These are phyloP conservation scores for Aphelidium insulamus DNA, from an alignment of 371 early-diverging fungal species.

Conservation along the genomic window DNA sequence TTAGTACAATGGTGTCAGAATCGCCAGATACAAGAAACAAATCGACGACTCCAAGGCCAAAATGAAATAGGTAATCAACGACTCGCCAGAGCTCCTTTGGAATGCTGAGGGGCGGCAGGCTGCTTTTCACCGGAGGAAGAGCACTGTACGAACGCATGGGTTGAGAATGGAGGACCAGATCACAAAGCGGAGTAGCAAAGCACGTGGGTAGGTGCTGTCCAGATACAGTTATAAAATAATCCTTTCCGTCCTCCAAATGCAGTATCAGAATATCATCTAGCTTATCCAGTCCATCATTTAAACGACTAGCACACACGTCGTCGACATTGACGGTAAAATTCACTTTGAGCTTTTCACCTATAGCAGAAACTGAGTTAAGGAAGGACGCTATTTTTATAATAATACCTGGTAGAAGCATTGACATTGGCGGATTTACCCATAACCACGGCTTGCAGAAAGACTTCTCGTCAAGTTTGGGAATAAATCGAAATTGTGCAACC, in stretches of 20 bases:
- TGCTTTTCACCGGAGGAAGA: background rate
- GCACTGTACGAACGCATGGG: slow-evolving; percentile 17
- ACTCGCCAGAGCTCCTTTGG: slow-evolving; percentile 60
- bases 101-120: slow-evolving; percentile 27
- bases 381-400: background rate
- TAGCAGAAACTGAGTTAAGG: background rate
- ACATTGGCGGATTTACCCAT: slow-evolving; percentile 30
- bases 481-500: slow-evolving; percentile 34
- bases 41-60: slow-evolving; percentile 32
- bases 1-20: slow-evolving; percentile 28
- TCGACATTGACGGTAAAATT: slow-evolving; percentile 43
- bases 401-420: slow-evolving; percentile 41
- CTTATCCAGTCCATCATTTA: slow-evolving; percentile 36
- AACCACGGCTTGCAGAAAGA: slow-evolving; percentile 38
- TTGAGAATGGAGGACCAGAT: slow-evolving; percentile 25
- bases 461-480: slow-evolving; percentile 29
- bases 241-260: slow-evolving; percentile 51
- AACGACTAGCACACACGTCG: slow-evolving; percentile 25
- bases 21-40: slow-evolving; percentile 48
- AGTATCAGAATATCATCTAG: slow-evolving; percentile 60
- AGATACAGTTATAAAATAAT: slow-evolving; percentile 50
- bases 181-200: slow-evolving; percentile 42
- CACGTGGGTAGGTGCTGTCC: slow-evolving; percentile 46
- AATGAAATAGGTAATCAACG: slow-evolving; percentile 47
- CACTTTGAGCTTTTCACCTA: slow-evolving; percentile 30